A percentile compares a stretch with the other conserved stretches of the same genome.
These are phyloP conservation scores for Dryas integrifolia DNA, from an alignment of 331 rosid species.

Conservation along the genomic window DNA sequence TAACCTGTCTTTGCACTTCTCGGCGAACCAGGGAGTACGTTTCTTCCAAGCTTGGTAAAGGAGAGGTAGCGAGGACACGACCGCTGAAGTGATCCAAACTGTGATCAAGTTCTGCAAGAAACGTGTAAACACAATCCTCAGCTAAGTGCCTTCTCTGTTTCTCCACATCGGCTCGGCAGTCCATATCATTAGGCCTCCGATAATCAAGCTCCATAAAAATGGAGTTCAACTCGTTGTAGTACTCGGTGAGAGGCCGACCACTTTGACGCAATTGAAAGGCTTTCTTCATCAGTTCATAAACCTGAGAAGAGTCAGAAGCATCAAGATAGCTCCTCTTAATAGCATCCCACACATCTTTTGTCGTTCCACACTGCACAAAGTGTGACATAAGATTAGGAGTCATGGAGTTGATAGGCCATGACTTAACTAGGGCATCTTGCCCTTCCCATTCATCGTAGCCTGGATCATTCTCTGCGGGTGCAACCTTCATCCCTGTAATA, in stretches of 20 bases:
- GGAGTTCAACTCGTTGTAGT: too few species aligned
- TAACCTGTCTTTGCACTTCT: neutral
- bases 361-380: too few species aligned
- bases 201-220: neutral
- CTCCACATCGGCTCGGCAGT: neutral
- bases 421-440: neutral
- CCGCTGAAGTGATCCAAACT: neutral
- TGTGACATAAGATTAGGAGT: too few species aligned
- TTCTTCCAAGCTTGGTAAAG: neutral
- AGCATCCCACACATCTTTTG: too few species aligned
- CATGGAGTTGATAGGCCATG: neutral
- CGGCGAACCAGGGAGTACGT: neutral
- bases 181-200: neutral
- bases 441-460: neutral
- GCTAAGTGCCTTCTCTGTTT: neutral
- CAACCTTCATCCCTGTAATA: too few species aligned
- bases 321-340: neutral
- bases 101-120: neutral
- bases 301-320: neutral
- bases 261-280: too few species aligned
- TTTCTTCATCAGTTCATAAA: too few species aligned
- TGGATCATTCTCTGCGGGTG: too few species aligned
- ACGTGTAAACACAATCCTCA: neutral
- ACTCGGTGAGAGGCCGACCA: too few species aligned
- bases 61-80: neutral